Conservation (phyloP, 257 asterid species). For the Solanum sitiens region DNA sequence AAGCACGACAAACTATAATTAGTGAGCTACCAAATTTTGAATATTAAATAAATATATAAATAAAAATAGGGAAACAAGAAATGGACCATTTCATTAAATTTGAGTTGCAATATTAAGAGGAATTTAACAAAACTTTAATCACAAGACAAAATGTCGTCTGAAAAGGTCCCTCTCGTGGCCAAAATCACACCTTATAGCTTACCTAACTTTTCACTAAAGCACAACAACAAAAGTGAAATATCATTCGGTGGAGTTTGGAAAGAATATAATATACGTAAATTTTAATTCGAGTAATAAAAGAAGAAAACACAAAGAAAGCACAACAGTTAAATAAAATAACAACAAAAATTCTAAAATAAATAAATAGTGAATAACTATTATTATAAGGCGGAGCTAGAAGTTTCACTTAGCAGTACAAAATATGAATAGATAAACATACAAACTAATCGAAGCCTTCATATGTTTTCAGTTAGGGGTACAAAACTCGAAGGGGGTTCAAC, state of each 20-base stretch:
- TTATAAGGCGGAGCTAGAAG: rapidly evolving
- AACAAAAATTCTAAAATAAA: no score
- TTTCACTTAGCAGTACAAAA: background rate
- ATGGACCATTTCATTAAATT: background rate
- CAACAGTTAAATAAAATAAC: no score
- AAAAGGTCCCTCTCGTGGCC: background rate
- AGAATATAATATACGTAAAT: no score
- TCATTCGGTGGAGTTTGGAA: background rate
- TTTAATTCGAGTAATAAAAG: no score
- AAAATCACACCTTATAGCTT: background rate
- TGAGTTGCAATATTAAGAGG: background rate
- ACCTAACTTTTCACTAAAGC: background rate
- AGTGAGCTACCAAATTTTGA: background rate
- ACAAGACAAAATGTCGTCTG: background rate
- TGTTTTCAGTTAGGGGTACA: background rate
- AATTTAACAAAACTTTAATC: background rate
- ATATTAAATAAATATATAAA: background rate
- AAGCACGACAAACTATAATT: background rate
- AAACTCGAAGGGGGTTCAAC: background rate
- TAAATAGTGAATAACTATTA: background rate
- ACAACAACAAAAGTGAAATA: background rate
- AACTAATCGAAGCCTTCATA: no score
- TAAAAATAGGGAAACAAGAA: background rate
- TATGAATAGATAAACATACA: background rate
- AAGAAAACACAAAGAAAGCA: background rate